Evolutionary conservation across 805 yeast genomes (phyloP).

Genomic region (Hanseniaspora vineae): DNA sequence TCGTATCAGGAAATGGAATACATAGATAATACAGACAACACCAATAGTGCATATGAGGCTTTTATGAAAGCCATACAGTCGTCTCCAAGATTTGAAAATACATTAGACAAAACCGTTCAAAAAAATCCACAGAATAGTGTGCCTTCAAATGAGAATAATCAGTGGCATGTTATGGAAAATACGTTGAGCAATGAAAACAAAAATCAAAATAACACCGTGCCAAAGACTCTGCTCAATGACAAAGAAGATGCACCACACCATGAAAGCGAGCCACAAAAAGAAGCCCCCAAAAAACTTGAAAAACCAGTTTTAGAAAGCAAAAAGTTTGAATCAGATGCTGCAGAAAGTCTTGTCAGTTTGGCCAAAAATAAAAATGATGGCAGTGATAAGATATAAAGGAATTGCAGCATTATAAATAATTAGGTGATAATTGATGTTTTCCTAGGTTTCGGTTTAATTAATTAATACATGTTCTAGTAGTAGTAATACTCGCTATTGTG

Average conservation of each 20-base stretch:
- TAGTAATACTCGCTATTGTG: no score
- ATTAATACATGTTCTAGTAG: no score
- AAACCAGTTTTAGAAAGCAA: no score
- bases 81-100: no score
- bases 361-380: constrained; percentile 1
- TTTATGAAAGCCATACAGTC: constrained; percentile 24
- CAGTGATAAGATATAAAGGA: neutral
- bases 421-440: no score
- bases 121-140: no score
- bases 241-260: no score
- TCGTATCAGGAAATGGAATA: neutral
- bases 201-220: neutral
- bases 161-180: constrained; percentile 4
- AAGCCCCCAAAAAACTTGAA: neutral
- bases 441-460: no score
- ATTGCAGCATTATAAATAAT: no score
- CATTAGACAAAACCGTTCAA: no score
- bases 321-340: neutral
- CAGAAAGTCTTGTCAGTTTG: neutral
- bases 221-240: no score
- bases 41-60: constrained; percentile 27
- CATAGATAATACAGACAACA: neutral
- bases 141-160: no score
- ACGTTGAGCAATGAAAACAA: neutral
- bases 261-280: neutral